Evolutionary conservation across 1,284 basidiomycete genomes (phyloP), one percentile per base, ranked within the genome.

Genomic region (Moesziomyces aphidis): DNA sequence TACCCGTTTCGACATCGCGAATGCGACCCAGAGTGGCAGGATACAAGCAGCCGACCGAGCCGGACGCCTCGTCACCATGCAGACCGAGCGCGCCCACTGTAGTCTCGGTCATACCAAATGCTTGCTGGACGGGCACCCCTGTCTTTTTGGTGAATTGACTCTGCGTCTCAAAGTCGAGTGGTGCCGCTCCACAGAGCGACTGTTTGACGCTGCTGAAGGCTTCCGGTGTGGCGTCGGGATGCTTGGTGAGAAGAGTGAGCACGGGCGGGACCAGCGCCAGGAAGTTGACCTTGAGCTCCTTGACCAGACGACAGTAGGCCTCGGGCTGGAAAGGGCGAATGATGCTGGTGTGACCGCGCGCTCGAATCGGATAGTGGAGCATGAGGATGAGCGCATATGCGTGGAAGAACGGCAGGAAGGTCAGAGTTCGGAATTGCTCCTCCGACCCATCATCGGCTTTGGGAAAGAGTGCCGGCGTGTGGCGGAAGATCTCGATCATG

Each of bases 101-200:
- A 13, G 73, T 69, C 60, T 78, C 76, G 19, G 69, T 76, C 76
- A 78, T 78, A 3, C 76, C 76, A 59, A 65, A 78, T 2, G 73
- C 76, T 34, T 75, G 73, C n/a, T 45, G 54, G 24, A 74, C 59
- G 15, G 55, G 51, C 10, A 73, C 63, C 21, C 71, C 65, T 13
- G 63, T 69, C 56, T 74, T 60, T 10, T 62, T 46, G 8, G 53
- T 44, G 46, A 78, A 73, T 19, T 51, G 50, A 24, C 51, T 50
- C 36, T 71, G 52, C 0, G 61, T 64, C 49, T 70, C 73, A 7
- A 57, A 59, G 48, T 73, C 71, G 23, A 78, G 34, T 1, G 76
- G 76, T 4, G 76, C 73, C 0, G 69, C 76, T 22, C 73, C 76
- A 42, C 66, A 76, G n/a, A 44, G 42, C 5, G 60, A 47, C 1